phyloP scores from a whole-genome alignment of 1,284 basidiomycete genomes.

The Cutaneotrichosporon arboriforme region DNA sequence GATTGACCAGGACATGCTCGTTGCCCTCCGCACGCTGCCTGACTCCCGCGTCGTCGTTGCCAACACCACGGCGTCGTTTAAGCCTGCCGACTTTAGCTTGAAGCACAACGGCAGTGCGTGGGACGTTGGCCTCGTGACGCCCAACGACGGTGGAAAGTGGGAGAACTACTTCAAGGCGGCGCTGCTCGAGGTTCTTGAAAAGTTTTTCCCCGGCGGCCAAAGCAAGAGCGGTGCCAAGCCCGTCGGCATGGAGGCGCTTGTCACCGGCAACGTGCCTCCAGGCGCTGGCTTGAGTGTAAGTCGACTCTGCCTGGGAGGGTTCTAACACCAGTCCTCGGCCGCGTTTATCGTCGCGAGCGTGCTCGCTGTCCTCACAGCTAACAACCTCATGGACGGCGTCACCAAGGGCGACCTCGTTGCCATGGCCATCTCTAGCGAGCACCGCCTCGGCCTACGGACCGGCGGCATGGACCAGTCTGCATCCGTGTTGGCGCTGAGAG shows the following conservation, averaged over 20 bases:
- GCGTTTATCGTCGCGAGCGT: conserved; percentile 81
- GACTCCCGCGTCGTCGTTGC: conserved; percentile 49
- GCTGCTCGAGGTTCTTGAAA: conserved; percentile 25
- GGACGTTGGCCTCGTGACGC: conserved; percentile 61
- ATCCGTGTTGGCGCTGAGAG: conserved; percentile 64
- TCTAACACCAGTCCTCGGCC: conserved; percentile 49
- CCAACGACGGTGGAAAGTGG: conserved; percentile 66
- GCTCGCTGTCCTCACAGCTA: conserved; percentile 67
- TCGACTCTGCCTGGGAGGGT: neutral
- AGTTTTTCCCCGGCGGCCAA: conserved; percentile 20
- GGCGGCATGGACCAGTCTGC: conserved; percentile 62
- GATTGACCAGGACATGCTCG: conserved; percentile 75
- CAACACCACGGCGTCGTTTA: conserved; percentile 54
- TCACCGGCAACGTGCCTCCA: conserved; percentile 71
- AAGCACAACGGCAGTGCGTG: conserved; percentile 55
- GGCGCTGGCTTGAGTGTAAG: conserved; percentile 78
- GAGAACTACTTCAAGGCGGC: conserved; percentile 75
- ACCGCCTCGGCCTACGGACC: conserved; percentile 60
- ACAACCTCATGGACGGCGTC: conserved; percentile 59
- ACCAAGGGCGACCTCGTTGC: conserved; percentile 65
- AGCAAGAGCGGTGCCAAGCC: conserved; percentile 53
- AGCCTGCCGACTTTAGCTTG: conserved; percentile 58
- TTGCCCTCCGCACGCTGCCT: conserved; percentile 58
- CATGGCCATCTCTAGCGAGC: conserved; percentile 74
- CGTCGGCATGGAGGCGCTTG: conserved; percentile 66